Percentiles rank a stretch among this genome's conserved stretches.
Evolutionary conservation across 1,284 basidiomycete genomes (phyloP).

Genomic region (Vanrija sp.): DNA sequence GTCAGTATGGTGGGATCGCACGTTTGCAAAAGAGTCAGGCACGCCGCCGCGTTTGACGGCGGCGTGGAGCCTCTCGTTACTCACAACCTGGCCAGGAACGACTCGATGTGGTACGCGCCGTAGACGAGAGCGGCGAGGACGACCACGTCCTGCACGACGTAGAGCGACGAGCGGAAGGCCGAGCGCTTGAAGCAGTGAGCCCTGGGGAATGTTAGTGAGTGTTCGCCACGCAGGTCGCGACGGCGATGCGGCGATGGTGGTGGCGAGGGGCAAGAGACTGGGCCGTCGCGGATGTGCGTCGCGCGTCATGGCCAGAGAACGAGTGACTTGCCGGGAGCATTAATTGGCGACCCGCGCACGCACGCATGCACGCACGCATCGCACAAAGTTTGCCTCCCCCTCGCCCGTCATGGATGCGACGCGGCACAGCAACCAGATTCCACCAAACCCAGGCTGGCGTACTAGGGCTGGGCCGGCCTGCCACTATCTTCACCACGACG

Average conservation of each 20-base stretch:
- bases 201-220: constrained; percentile 56
- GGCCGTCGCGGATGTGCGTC: no score
- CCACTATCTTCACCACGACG: no score
- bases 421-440: no score
- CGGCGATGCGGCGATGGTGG: no score
- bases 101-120: constrained; percentile 64
- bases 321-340: no score
- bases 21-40: constrained; percentile 9
- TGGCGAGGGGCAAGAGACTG: constrained; percentile 33
- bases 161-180: constrained; percentile 70
- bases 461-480: no score
- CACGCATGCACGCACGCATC: no score
- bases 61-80: constrained; percentile 52
- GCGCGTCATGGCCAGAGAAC: no score
- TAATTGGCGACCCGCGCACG: no score
- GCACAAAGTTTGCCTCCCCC: no score
- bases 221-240: neutral
- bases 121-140: constrained; percentile 69
- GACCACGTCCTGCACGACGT: constrained; percentile 72
- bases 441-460: no score
- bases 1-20: neutral
- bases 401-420: no score
- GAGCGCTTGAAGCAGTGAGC: constrained; percentile 90
- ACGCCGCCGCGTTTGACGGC: constrained; percentile 21
- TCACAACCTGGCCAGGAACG: neutral